A percentile compares a stretch with the other conserved stretches of the same genome.
These are phyloP conservation scores for Dictyostelium intermedium DNA, from an alignment of 78 protist genomes.

Conservation along the genomic window DNA sequence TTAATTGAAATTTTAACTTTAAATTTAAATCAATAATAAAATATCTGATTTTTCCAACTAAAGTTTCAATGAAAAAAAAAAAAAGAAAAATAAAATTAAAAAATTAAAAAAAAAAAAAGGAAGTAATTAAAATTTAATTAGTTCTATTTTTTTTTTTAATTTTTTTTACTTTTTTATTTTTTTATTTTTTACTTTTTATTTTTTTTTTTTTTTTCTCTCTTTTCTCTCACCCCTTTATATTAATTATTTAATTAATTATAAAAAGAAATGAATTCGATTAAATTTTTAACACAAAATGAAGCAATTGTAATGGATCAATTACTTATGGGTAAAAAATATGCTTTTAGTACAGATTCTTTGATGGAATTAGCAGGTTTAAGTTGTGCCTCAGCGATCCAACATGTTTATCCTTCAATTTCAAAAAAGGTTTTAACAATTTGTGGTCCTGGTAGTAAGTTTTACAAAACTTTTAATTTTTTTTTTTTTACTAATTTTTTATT, in stretches of 20 bases:
- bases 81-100: not conserved
- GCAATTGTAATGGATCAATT: slow-evolving; percentile 49
- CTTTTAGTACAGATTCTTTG: slow-evolving; percentile 73
- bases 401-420: not conserved
- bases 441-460: slow-evolving; percentile 77
- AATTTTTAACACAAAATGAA: slow-evolving; percentile 56
- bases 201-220: no score
- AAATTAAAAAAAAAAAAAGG: not conserved
- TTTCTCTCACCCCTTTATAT: no score
- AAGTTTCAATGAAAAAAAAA: not conserved
- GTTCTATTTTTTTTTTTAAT: not conserved
- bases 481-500: not conserved
- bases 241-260: no score
- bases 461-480: no score
- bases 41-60: not conserved
- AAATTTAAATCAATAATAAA: not conserved
- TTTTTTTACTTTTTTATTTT: not conserved
- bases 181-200: not conserved
- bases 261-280: slow-evolving; percentile 6
- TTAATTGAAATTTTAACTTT: not conserved
- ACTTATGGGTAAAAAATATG: slow-evolving; percentile 46
- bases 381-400: slow-evolving; percentile 8
- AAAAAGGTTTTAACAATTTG: slow-evolving; percentile 51
- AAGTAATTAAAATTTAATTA: not conserved
- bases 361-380: slow-evolving; percentile 86